Conservation (phyloP, 352 stramenopile species). For the Phytophthora citrophthora region DNA sequence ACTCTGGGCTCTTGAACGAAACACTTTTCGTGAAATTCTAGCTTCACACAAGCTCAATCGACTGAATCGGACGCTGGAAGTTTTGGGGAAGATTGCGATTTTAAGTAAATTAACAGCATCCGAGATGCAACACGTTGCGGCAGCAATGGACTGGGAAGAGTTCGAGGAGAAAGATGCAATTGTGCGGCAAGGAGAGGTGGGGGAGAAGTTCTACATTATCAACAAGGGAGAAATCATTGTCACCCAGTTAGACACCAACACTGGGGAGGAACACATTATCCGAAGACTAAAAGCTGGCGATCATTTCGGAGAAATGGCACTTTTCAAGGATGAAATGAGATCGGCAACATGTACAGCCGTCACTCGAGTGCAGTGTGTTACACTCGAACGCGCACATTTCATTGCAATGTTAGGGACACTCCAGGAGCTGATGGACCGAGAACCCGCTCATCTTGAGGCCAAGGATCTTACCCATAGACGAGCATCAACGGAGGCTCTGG, state of each 20-base stretch:
- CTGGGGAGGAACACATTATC: slow-evolving; percentile 54
- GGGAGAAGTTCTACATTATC: slow-evolving; percentile 84
- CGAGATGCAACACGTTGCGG: slow-evolving; percentile 73
- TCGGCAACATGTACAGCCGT: slow-evolving; percentile 91
- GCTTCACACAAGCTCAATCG: slow-evolving; percentile 76
- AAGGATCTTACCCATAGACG: slow-evolving; percentile 29
- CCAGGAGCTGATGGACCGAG: slow-evolving; percentile 80
- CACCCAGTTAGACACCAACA: slow-evolving; percentile 55
- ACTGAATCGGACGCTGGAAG: slow-evolving; percentile 61
- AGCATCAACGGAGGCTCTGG: slow-evolving; percentile 41
- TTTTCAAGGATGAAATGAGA: slow-evolving; percentile 92
- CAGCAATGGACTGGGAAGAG: slow-evolving; percentile 86
- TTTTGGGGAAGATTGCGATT: slow-evolving; percentile 63
- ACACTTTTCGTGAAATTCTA: slow-evolving; percentile 77
- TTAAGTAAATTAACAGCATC: slow-evolving; percentile 70
- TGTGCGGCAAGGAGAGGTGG: slow-evolving; percentile 76
- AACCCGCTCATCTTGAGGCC: slow-evolving; percentile 36
- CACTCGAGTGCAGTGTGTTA: slow-evolving; percentile 66
- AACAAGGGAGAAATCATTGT: slow-evolving; percentile 78
- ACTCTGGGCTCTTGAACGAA: slow-evolving; percentile 77
- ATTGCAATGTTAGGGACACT: slow-evolving; percentile 82
- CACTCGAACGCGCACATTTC: slow-evolving; percentile 72
- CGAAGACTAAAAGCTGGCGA: slow-evolving; percentile 75
- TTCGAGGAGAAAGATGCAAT: slow-evolving; percentile 60
- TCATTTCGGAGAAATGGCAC: slow-evolving; percentile 95